phyloP scores from a whole-genome alignment of 2,329 filamentous ascomycete genomes.

The Blastomyces emzantsi region DNA sequence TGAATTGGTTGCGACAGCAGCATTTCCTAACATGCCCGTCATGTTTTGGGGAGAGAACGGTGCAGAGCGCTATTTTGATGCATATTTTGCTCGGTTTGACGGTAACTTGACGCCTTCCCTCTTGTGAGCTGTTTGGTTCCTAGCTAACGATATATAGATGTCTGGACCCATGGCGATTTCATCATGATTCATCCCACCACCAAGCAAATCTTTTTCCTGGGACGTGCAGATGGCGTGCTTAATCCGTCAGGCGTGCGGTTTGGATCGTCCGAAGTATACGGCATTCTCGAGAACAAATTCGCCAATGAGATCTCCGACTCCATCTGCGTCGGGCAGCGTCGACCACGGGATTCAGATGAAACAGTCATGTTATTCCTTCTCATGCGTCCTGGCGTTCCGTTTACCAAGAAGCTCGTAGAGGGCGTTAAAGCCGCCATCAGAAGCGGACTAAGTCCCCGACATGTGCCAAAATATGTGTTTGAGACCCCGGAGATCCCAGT shows the following conservation, averaged over 20 bases:
- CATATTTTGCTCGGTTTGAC: conserved; percentile 53
- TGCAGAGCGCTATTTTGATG: conserved; percentile 46
- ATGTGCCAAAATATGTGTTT: conserved; percentile 71
- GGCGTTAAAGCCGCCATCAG: conserved; percentile 57
- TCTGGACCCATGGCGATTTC: conserved; percentile 81
- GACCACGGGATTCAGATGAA: conserved; percentile 51
- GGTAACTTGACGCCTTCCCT: conserved; percentile 18
- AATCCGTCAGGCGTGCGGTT: conserved; percentile 74
- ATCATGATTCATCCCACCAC: conserved; percentile 61
- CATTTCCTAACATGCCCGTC: conserved; percentile 69
- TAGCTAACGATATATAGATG: conserved; percentile 43
- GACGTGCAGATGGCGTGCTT: conserved; percentile 58
- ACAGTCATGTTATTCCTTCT: conserved; percentile 51
- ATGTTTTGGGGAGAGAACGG: conserved; percentile 50
- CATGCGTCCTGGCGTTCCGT: conserved; percentile 50
- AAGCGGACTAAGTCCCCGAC: conserved; percentile 58
- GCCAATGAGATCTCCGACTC: conserved; percentile 56
- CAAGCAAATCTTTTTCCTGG: conserved; percentile 38
- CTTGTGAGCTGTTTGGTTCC: conserved; percentile 55
- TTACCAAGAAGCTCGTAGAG: conserved; percentile 47
- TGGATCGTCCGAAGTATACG: conserved; percentile 71
- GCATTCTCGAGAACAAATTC: conserved; percentile 53
- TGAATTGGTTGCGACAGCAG: conserved; percentile 60
- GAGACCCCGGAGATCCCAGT: conserved; percentile 74
- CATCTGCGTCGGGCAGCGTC: conserved; percentile 69